Evolutionary conservation across 1,284 basidiomycete species (phyloP).

Genomic region (Trametes versicolor): DNA sequence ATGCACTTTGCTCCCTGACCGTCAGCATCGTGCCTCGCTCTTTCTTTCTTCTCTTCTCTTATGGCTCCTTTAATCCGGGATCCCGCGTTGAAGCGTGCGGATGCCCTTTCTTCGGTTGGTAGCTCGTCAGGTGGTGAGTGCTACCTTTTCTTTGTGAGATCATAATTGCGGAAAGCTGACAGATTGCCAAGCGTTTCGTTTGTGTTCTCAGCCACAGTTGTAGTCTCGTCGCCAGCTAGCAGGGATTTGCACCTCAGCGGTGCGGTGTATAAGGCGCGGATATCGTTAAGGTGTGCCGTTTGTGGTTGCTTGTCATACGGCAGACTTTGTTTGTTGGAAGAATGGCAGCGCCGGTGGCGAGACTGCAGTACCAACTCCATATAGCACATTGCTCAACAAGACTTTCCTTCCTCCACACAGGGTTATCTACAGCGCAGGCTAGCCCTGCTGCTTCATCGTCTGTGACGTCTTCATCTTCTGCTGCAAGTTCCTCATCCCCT

Average conservation of each 20-base stretch:
- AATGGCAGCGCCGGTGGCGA: too few species aligned
- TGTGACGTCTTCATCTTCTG: constrained; percentile 22
- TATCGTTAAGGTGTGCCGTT: too few species aligned
- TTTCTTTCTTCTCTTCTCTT: constrained; percentile 16
- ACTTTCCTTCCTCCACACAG: background rate
- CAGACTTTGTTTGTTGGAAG: too few species aligned
- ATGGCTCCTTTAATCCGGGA: constrained; percentile 32
- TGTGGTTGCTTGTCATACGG: too few species aligned
- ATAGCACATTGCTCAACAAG: background rate
- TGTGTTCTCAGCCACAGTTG: background rate
- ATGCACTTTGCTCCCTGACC: constrained; percentile 28
- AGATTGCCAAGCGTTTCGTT: constrained; percentile 9
- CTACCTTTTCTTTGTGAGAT: background rate
- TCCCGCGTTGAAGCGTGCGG: constrained; percentile 31
- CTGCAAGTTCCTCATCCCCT: constrained; percentile 12
- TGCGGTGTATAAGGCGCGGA: too few species aligned
- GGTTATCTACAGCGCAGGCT: constrained; percentile 32
- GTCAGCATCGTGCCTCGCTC: constrained; percentile 26
- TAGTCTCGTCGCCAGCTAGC: too few species aligned
- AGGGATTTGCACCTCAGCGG: too few species aligned
- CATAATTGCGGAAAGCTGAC: background rate
- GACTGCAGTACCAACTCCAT: background rate
- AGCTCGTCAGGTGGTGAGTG: constrained; percentile 32
- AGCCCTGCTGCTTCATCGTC: constrained; percentile 34
- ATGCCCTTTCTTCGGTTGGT: constrained; percentile 26